Evolutionary conservation across 1,284 basidiomycete genomes (phyloP), one percentile per base, ranked within the genome.

Genomic region (Microbotryomycetes sp.): DNA sequence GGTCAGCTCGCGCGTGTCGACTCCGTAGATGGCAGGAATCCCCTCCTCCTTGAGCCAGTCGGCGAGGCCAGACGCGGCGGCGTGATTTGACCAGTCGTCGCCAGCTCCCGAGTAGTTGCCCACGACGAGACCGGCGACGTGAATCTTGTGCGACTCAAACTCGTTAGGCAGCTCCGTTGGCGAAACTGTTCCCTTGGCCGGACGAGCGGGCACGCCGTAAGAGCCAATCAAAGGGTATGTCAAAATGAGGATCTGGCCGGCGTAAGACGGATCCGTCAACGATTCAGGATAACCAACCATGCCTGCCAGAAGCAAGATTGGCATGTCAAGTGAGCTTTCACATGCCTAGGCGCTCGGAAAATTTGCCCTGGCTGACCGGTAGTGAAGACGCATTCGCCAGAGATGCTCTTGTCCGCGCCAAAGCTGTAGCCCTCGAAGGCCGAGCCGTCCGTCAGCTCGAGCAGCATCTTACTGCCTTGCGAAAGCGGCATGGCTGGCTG

Each of bases 241-340:
- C 70, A 98, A 82, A 64, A 98, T 86, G 63, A 99, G 85, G 73
- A 99, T 98, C 78, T 98, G 96, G 54, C 92, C 92, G 76, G 94
- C 87, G 78, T 98, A 99, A 3, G 96, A 98, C 18, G 96, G 96
- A 77, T 98, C 96, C 54, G 96, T 99, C 67, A 98, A 80, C 18
- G 96, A 97, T 75, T 98, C 96, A 62, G 92, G 93, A 77, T 98
- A 98, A 51, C 96, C 96, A 65, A 98, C 92, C 94, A 99, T 96
- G 61, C 93, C 93, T 96, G 74, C 41, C 6, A 61, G 57, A 24
- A 46, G 59, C 59, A 62, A 52, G 30, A 54, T 48, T 57, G 52
- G 49, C 16, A 60, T 26, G 57, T 28, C 57, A n/a, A n/a, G n/a
- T n/a, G n/a, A n/a, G n/a, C n/a, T n/a, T n/a, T n/a, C n/a, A n/a